phyloP scores from a whole-genome alignment of 106 monocot genomes.

The Acanthochlamys bracteata region DNA sequence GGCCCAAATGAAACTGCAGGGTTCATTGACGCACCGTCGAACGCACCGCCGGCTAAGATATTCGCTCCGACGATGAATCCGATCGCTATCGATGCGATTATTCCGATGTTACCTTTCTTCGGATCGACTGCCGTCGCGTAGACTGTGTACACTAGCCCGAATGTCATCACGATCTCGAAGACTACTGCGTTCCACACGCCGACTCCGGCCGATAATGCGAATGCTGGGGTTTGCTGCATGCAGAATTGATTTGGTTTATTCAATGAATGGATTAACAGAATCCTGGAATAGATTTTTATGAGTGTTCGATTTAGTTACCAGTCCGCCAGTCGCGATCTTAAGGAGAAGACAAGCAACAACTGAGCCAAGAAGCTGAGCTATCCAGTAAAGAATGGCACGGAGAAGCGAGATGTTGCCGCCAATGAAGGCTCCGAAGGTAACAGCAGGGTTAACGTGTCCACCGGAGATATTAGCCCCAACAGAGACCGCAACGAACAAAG shows the following conservation, averaged over 20 bases:
- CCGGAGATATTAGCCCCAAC: constrained; percentile 34
- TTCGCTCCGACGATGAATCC: constrained; percentile 40
- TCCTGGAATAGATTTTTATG: not conserved
- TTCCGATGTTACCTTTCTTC: constrained; percentile 24
- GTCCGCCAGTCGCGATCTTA: constrained; percentile 32
- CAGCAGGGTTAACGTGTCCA: constrained; percentile 35
- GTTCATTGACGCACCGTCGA: constrained; percentile 43
- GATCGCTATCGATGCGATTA: constrained; percentile 35
- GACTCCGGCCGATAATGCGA: constrained; percentile 24
- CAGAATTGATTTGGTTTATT: not conserved
- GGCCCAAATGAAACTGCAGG: constrained; percentile 41
- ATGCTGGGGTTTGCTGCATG: constrained; percentile 20
- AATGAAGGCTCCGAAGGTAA: constrained; percentile 33
- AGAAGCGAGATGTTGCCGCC: constrained; percentile 33
- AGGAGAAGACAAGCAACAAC: constrained; percentile 32
- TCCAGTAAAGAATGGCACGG: constrained; percentile 26
- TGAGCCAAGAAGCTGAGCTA: constrained; percentile 36
- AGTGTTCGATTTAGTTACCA: constrained; percentile 1
- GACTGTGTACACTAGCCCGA: constrained; percentile 39
- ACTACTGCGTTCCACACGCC: constrained; percentile 31
- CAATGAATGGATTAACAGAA: too few relatives aligned
- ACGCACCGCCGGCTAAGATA: constrained; percentile 36
- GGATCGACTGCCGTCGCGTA: constrained; percentile 36
- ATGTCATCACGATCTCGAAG: constrained; percentile 18
- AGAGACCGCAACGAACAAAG: constrained; percentile 31